Evolutionary conservation across 352 stramenopile species (phyloP), one percentile per base, ranked within the genome.

Genomic region (Pythium biforme): DNA sequence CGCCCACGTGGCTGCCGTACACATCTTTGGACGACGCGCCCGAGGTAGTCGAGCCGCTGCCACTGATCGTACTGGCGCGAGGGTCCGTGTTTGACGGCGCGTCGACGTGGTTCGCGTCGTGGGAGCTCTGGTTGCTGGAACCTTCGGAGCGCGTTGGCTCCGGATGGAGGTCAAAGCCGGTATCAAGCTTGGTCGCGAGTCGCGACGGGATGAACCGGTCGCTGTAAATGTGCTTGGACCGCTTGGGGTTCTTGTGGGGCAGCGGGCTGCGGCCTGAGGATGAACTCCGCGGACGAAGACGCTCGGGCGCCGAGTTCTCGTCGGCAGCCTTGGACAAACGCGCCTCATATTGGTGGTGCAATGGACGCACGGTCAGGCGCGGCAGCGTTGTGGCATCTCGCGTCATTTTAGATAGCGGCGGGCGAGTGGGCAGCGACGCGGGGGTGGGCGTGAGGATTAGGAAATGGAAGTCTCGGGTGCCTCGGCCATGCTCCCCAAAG

Each of bases 131-230:
- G 37, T 73, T 73, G 51, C 57, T 67, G 4, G 43, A 40, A 20
- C 19, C 31, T n/a, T n/a, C n/a, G 7, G 46, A 11, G 11, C 34
- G 51, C 9, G 46, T 63, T 15, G 78, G 75, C 62, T 88, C 80
- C 6, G 77, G 65, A 37, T 72, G 72, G 20, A 92, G 68, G 7
- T 73, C 75, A 23, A 94, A 96, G 19, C 76, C 81, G 23, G 81
- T 82, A 22, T 95, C 86, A 5, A 96, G 64, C 46, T 92, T 88
- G 8, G 86, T 91, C 8, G 73, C 75, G 14, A 89, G 34, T 10
- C 84, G 75, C 9, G 80, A 91, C 23, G 88, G 88, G 43, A 96
- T 95, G 54, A 95, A 96, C 10, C 88, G 82, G 56, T 96, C 88
- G 40, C 84, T 95, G 75, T 96, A 95, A 60, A 96, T 87, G 55